Evolutionary conservation across 1,284 basidiomycete species (phyloP).

Genomic region (Cutaneotrichosporon cyanovorans): DNA sequence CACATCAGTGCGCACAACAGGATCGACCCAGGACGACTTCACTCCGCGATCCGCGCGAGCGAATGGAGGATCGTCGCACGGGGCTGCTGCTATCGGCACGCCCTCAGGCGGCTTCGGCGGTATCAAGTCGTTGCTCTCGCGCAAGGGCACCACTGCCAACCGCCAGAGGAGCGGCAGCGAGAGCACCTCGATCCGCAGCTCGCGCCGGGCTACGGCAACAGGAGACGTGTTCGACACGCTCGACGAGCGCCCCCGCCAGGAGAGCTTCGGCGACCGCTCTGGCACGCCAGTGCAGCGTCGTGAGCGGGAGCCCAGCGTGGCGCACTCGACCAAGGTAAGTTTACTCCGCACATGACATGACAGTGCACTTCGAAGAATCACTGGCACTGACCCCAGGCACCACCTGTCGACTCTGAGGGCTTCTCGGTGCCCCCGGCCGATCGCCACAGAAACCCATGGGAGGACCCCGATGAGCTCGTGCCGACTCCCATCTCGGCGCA

Average conservation of each 20-base stretch:
- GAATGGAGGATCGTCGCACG: slow-evolving; percentile 29
- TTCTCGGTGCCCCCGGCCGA: slow-evolving; percentile 51
- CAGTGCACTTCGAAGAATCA: not conserved
- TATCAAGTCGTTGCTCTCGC: slow-evolving; percentile 44
- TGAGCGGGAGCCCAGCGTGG: not conserved
- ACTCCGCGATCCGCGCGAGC: slow-evolving; percentile 17
- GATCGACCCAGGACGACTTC: slow-evolving; percentile 20
- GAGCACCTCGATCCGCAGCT: slow-evolving; percentile 19
- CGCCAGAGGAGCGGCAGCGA: slow-evolving; percentile 26
- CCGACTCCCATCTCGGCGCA: slow-evolving; percentile 9
- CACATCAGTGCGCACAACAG: slow-evolving; percentile 4
- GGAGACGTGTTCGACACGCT: not conserved
- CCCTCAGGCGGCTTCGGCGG: slow-evolving; percentile 32
- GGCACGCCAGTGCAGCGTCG: too few species aligned
- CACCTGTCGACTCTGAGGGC: slow-evolving; percentile 49
- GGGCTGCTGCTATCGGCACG: slow-evolving; percentile 1
- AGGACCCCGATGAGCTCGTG: slow-evolving; percentile 33
- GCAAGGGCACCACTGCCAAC: slow-evolving; percentile 31
- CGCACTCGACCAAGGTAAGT: too few species aligned
- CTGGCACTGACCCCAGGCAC: slow-evolving; percentile 12
- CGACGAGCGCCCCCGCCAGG: not conserved
- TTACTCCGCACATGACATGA: too few species aligned
- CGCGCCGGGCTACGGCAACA: slow-evolving; percentile 12
- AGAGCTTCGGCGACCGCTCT: too few species aligned
- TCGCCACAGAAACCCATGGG: slow-evolving; percentile 49